Evolutionary conservation across 768 basidiomycete genomes (phyloP), one percentile per base, ranked within the genome.

Genomic region (Rhizopogon rudus): DNA sequence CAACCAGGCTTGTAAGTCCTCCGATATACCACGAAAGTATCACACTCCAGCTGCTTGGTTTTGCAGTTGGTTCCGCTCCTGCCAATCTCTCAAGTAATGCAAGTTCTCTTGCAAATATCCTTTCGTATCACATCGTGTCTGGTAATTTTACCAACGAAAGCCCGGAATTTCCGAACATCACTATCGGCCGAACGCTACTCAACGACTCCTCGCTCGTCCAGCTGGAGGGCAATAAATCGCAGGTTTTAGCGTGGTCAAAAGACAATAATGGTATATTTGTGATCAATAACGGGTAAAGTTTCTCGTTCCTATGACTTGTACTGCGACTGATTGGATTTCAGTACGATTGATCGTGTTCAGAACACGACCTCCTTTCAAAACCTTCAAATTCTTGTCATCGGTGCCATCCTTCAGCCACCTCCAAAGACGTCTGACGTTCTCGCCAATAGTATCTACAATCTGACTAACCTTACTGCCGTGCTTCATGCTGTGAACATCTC

Each of bases 171-270:
- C 85, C 87, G 2, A 81, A 80, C 60, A 73, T 77, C 58, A 87
- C 86, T 0, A 68, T 91, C 52, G 84, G 83, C 1, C 78, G 84
- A 40, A 85, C 87, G 0, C 70, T 84, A n/a, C 74, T 88, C 42
- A 79, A 77, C 42, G 75, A 79, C 40, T 61, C 77, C 0, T 55
- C 71, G 0, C 65, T 77, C 29, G 80, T 85, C 7, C 66, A 62
- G 20, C 78, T 89, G 0, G 85, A 86, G 60, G 87, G 79, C 6
- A 77, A 77, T 59, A 73, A 77, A 60, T 71, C 70, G 0, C 86
- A 87, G 59, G 86, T 83, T 22, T 63, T 86, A 10, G 77, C 70
- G 0, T 79, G 79, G 76, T 71, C 75, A 3, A 67, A 67, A 17
- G 59, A 56, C 1, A 59, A 63, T 2, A 72, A 74, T 41, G 74